Percentiles rank a stretch among this genome's conserved stretches.
phyloP scores from a whole-genome alignment of 2,329 filamentous ascomycete genomes.

The Leptosphaerulina australis region DNA sequence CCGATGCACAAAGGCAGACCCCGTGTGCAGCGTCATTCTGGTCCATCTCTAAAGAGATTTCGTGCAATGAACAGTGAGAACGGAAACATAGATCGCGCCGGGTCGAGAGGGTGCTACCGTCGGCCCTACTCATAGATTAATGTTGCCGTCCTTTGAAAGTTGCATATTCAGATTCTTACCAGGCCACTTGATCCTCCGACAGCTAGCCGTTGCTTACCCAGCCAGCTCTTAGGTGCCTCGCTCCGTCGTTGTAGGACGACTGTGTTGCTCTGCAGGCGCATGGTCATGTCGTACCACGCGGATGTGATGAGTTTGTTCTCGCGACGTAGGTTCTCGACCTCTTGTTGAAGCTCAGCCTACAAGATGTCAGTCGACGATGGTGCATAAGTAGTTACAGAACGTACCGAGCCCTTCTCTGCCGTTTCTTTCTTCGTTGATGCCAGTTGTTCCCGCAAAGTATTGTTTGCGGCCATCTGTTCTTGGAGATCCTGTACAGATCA shows the following conservation, averaged over 20 bases:
- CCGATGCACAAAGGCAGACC: neutral
- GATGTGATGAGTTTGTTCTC: conserved; percentile 80
- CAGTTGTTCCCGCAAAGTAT: conserved; percentile 38
- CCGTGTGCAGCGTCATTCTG: too few species aligned
- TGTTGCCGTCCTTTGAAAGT: too few species aligned
- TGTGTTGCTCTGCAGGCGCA: conserved; percentile 80
- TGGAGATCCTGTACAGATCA: conserved; percentile 38
- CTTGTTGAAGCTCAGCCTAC: conserved; percentile 45
- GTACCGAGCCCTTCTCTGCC: conserved; percentile 46
- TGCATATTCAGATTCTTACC: conserved; percentile 18
- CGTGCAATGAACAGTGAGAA: conserved; percentile 11
- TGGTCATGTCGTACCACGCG: conserved; percentile 86
- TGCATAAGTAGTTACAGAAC: conserved; percentile 8
- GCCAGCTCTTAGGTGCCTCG: conserved; percentile 79
- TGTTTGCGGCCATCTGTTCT: conserved; percentile 34
- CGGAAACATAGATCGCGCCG: conserved; percentile 16
- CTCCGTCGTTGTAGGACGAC: conserved; percentile 76
- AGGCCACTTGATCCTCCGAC: conserved; percentile 41
- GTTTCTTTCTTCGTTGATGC: conserved; percentile 44
- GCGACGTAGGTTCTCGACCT: conserved; percentile 72
- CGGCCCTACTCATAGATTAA: conserved; percentile 19
- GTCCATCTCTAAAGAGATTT: neutral
- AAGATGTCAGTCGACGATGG: neutral
- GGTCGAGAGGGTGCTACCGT: conserved; percentile 29
- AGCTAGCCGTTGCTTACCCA: conserved; percentile 75